phyloP scores from a whole-genome alignment of 371 early-diverging fungal species.

The Mortierella sp. region DNA sequence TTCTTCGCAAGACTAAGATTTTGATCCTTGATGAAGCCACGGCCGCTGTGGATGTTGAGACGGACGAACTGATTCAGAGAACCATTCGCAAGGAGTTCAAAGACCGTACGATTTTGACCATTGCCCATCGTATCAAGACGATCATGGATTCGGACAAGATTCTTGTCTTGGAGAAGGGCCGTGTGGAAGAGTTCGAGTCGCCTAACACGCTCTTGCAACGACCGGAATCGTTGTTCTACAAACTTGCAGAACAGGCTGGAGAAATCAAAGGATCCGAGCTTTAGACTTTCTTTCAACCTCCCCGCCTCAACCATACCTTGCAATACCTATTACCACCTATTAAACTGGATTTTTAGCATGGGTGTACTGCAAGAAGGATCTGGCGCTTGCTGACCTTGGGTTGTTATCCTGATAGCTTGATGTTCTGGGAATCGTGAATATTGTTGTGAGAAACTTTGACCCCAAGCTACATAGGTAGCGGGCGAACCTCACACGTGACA shows the following conservation, averaged over 20 bases:
- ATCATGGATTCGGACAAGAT: slow-evolving; percentile 61
- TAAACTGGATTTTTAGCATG: no score
- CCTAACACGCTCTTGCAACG: slow-evolving; percentile 57
- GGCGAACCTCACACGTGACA: no score
- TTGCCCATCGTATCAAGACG: slow-evolving; percentile 78
- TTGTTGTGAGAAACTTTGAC: no score
- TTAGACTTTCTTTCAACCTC: no score
- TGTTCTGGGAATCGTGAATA: no score
- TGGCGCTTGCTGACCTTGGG: no score
- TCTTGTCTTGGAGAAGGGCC: slow-evolving; percentile 58
- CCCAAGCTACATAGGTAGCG: no score
- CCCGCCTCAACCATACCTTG: no score
- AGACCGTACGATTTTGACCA: slow-evolving; percentile 74
- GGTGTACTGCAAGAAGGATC: no score
- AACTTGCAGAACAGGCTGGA: slow-evolving; percentile 81
- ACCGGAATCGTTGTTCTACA: slow-evolving; percentile 74
- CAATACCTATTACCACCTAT: no score
- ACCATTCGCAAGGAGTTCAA: slow-evolving; percentile 83
- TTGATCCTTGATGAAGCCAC: slow-evolving; percentile 96
- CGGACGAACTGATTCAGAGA: slow-evolving; percentile 88
- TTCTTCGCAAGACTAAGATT: slow-evolving; percentile 84
- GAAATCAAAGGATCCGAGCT: slow-evolving; percentile 18
- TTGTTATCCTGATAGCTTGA: no score
- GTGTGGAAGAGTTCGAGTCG: slow-evolving; percentile 58
- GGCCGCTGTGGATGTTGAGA: slow-evolving; percentile 88